Conservation (phyloP, 2,329 filamentous ascomycete species). For the Aspergillus brasiliensis region DNA sequence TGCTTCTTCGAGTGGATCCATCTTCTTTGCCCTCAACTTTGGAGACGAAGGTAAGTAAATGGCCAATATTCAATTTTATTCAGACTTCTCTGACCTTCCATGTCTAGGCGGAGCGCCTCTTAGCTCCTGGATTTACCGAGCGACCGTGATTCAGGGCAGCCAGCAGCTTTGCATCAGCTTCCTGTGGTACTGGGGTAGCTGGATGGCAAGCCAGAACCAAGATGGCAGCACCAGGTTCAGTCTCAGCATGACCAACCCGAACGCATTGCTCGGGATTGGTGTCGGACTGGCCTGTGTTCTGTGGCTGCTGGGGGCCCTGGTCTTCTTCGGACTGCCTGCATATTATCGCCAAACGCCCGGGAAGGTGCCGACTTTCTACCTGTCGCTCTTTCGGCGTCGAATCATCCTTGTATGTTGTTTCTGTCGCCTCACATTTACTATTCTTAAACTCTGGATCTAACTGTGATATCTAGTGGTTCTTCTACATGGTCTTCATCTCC, state of each 20-base stretch:
- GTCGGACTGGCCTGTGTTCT: constrained; percentile 3
- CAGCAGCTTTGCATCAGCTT: constrained; percentile 9
- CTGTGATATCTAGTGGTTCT: constrained; percentile 58
- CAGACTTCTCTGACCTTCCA: constrained; percentile 64
- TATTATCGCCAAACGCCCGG: constrained; percentile 2
- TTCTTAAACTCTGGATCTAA: constrained; percentile 48
- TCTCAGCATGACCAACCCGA: neutral
- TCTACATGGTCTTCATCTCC: constrained; percentile 63
- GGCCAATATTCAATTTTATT: constrained; percentile 60
- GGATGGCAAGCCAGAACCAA: constrained; percentile 7
- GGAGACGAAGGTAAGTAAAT: constrained; percentile 56
- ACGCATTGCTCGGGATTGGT: constrained; percentile 1
- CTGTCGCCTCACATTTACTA: no score
- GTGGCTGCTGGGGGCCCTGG: constrained; percentile 5
- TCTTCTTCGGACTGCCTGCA: constrained; percentile 4
- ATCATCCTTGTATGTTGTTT: constrained; percentile 2
- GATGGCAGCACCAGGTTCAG: neutral
- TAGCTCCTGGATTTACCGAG: constrained; percentile 7
- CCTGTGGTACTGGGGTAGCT: constrained; percentile 9
- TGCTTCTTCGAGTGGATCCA: constrained; percentile 62
- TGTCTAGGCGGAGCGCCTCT: constrained; percentile 18
- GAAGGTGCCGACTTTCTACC: constrained; percentile 4
- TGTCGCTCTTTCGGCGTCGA: constrained; percentile 6
- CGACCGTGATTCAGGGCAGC: constrained; percentile 5
- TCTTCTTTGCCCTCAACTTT: constrained; percentile 69